These are phyloP conservation scores for Macrocybe sp. DNA, from an alignment of 1,284 basidiomycete genomes.

Conservation along the genomic window DNA sequence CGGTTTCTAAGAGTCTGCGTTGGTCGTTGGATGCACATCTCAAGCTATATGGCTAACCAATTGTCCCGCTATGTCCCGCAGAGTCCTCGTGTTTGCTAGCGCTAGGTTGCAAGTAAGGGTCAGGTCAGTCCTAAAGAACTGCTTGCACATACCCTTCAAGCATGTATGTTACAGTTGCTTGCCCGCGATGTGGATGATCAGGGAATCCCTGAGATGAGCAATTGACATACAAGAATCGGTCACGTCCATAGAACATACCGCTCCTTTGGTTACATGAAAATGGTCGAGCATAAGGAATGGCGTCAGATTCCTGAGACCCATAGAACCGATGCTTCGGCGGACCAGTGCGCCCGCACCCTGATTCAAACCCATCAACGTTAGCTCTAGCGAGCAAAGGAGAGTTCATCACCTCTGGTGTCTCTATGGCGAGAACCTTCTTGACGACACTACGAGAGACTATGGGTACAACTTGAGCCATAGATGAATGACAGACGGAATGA, in stretches of 20 bases:
- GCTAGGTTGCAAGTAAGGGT: slow-evolving; percentile 20
- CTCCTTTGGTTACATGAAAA: slow-evolving; percentile 61
- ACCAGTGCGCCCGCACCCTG: slow-evolving; percentile 84
- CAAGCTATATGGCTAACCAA: slow-evolving; percentile 30
- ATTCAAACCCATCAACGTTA: neutral
- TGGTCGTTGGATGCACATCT: neutral
- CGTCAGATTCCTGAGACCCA: slow-evolving; percentile 72
- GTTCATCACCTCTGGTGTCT: slow-evolving; percentile 68
- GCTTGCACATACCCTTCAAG: slow-evolving; percentile 60
- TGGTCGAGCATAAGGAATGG: slow-evolving; percentile 92
- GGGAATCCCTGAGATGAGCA: slow-evolving; percentile 50
- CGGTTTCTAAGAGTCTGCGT: slow-evolving; percentile 41
- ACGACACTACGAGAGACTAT: slow-evolving; percentile 60
- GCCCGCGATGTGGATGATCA: slow-evolving; percentile 89
- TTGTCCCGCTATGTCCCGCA: slow-evolving; percentile 79
- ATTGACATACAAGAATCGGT: slow-evolving; percentile 1
- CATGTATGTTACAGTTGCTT: slow-evolving; percentile 88
- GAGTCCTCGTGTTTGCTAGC: slow-evolving; percentile 90
- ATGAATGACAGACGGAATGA: too few relatives aligned
- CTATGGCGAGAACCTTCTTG: slow-evolving; percentile 74
- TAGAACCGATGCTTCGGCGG: slow-evolving; percentile 84
- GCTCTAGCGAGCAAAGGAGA: neutral
- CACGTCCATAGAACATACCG: slow-evolving; percentile 35
- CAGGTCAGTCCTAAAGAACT: neutral
- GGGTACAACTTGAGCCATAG: too few relatives aligned